Evolutionary conservation across 345 rosid genomes (phyloP), one percentile per base, ranked within the genome.

Genomic region (Aquilaria sinensis): DNA sequence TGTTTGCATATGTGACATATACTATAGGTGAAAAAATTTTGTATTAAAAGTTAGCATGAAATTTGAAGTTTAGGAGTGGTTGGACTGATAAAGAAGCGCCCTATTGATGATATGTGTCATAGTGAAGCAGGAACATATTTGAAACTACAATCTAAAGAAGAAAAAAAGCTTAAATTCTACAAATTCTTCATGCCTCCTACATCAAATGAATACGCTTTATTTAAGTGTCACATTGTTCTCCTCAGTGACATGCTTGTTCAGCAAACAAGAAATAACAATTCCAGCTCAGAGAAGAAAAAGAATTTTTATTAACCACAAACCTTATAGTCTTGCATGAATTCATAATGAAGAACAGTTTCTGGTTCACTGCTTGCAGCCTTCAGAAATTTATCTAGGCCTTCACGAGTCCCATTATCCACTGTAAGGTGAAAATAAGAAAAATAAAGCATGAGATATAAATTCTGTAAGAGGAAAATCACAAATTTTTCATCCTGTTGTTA

Each of bases 291-390:
- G 32, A 23, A 37, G 43, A 14, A 16, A 63, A 67, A 63, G 49
- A 15, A 60, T 58, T 14, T 37, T 37, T 9, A 56, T 50, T 51
- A 11, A 50, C 64, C 31, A 70, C 55, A 63, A 69, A 90, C 97
- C 98, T 93, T 93, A 81, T 90, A 93, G 75, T 93, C 98, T 80
- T 92, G 98, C 98, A 92, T 92, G 75, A 89, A 92, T 82, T 92
- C 98, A 29, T 92, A 92, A 69, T 89, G 96, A 54, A 89, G 88
- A 77, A 93, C 98, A 12, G 96, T 93, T 75, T 89, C 94, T 37
- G 97, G 97, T 62, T 87, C 94, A 70, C 74, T 77, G 77, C 96
- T 93, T 65, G 98, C 96, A 33, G 90, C 97, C 68, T 85, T 87
- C 47, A 89, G 76, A 78, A 93, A 93, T 75, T 89, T 93, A 81